Conservation (phyloP, 2,329 filamentous ascomycete genomes). For the Hypomyces perniciosus region DNA sequence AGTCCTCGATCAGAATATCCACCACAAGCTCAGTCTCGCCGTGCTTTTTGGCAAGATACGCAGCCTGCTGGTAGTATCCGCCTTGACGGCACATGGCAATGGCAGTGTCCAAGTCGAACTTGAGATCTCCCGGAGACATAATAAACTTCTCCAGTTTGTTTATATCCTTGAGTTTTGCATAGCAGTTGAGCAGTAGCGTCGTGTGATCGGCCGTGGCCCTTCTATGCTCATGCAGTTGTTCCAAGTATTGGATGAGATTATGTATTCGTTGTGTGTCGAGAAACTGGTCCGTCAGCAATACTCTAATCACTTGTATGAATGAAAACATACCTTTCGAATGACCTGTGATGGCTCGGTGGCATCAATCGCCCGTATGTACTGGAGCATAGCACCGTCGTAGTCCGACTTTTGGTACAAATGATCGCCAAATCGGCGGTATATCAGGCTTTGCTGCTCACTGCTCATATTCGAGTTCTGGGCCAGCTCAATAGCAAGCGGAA, state of each 20-base stretch:
- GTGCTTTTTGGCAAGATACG: constrained; percentile 90
- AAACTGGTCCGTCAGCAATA: constrained; percentile 49
- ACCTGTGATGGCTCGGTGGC: constrained; percentile 95
- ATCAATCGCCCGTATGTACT: constrained; percentile 93
- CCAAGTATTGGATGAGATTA: constrained; percentile 93
- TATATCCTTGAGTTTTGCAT: constrained; percentile 95
- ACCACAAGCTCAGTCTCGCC: constrained; percentile 90
- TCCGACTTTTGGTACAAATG: constrained; percentile 91
- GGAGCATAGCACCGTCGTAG: constrained; percentile 98
- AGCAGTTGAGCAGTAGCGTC: constrained; percentile 90
- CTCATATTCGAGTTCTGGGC: constrained; percentile 85
- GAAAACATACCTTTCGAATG: constrained; percentile 66
- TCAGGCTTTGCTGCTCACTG: constrained; percentile 75
- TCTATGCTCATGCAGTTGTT: constrained; percentile 90
- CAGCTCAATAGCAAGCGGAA: constrained; percentile 83
- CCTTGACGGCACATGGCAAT: constrained; percentile 97
- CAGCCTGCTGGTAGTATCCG: constrained; percentile 93
- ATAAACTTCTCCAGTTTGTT: constrained; percentile 96
- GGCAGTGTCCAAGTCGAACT: constrained; percentile 94
- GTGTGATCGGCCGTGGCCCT: constrained; percentile 94
- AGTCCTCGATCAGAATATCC: constrained; percentile 92
- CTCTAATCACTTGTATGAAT: background rate
- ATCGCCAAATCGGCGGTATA: constrained; percentile 90
- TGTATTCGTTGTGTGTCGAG: constrained; percentile 96
- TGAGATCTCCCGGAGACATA: constrained; percentile 87